Evolutionary conservation across 352 stramenopile species (phyloP), one percentile per base, ranked within the genome.

Genomic region (Phytophthora pini): DNA sequence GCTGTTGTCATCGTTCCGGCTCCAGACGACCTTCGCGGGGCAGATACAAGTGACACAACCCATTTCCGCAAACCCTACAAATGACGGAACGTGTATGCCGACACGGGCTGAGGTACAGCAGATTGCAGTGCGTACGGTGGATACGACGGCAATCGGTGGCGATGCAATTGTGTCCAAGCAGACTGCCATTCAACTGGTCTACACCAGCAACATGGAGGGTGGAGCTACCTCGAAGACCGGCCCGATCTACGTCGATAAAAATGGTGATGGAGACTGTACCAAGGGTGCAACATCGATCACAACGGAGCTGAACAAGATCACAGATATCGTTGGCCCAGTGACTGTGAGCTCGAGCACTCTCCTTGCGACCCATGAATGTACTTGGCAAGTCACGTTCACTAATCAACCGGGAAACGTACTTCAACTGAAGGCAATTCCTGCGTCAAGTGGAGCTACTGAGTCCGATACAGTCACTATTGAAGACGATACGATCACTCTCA

Each of bases 351-450:
- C 77, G 0, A 87, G 77, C 39, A 72, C 74, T 13, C 57, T 50
- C 2, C 29, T 86, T 1, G 81, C 85, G 13, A 90, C 75, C 0
- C 81, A 94, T 17, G 65, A 64, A 17, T 99, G 95, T 72, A 83
- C 77, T 15, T 98, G 92, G 94, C 60, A 70, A 17, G 83, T 98
- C 15, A 98, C 93, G 13, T 98, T 99, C 67, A 71, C 78, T 1
- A 96, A 85, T 39, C 79, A 92, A 6, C 85, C 91, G 2, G 92
- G 94, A 6, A 98, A 97, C 60, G 62, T 97, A 38, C 76, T 89
- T 22, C 76, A 87, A 49, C 68, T 97, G 59, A 72, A 82, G 22
- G 92, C 90, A 20, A 65, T 94, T n/a, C 61, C 78, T 3, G 61
- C 84, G 17, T 82, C 50, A 5, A 78, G 65, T 31, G 74, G 50